Evolutionary conservation across 2,329 filamentous ascomycete genomes (phyloP), one percentile per base, ranked within the genome.

Genomic region (Penicillium sclerotiorum): DNA sequence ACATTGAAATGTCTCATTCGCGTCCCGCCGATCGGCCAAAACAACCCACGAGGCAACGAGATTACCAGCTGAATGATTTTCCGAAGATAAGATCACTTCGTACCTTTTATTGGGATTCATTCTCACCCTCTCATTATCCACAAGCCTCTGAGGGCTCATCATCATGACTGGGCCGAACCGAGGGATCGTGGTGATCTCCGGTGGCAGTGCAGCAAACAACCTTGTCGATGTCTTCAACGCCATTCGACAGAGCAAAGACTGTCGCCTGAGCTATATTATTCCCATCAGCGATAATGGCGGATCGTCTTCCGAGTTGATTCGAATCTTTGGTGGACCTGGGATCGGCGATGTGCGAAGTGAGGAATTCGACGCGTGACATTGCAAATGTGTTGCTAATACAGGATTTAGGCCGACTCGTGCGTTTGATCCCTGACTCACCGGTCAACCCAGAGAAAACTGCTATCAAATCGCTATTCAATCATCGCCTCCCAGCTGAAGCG

Each of bases 251-350:
- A 85, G 80, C 60, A 88, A 87, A 54, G 73, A 80, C 33, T 88
- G 87, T 64, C 76, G 80, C 2, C 74, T 95, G 35, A 90, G 84
- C 72, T 95, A 95, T 70, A 85, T 96, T 51, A 95, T 97, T 45
- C 93, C 93, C 28, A 96, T 96, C 67, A 94, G 89, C 58, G 93
- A 97, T 73, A 97, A 97, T 72, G 93, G 93, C 41, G 93, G 93
- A 32, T 95, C 89, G 61, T 95, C 91, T 2, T 95, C 90, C 37
- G 93, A 97, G 75, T 77, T 96, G 63, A 95, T 96, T 58, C 83
- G 94, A 28, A 91, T 97, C 28, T 94, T 97, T 73, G 94, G 93
- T 12, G 94, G 94, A 1, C 93, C 93, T 57, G 93, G 93, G 2
- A 80, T 91, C 63, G 88, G 88, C 48, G 88, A 92, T 73, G 82